Percentiles rank a stretch among this genome's conserved stretches.
phyloP scores from a whole-genome alignment of 2,329 filamentous ascomycete genomes.

The Sporothrix dimorphospora region DNA sequence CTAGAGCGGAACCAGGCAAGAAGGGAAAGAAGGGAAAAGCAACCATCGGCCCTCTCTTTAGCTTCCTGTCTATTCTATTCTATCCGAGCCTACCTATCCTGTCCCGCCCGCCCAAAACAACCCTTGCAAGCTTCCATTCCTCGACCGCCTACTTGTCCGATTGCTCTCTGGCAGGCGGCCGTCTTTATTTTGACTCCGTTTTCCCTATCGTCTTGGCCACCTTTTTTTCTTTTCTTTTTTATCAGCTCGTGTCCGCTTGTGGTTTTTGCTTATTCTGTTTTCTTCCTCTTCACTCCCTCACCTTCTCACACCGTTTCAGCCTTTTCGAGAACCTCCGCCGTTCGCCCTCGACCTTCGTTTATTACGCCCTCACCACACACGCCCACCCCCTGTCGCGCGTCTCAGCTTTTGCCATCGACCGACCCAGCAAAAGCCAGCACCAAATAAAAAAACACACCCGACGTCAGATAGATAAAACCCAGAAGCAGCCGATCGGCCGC shows the following conservation, averaged over 20 bases:
- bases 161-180: background rate
- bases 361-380: background rate
- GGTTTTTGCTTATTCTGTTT: background rate
- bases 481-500: background rate
- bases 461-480: constrained; percentile 8
- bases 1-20: background rate
- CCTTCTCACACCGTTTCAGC: constrained; percentile 16
- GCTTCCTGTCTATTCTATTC: background rate
- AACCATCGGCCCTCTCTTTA: background rate
- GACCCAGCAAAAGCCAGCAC: background rate
- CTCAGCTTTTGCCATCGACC: constrained; percentile 12
- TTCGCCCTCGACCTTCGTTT: background rate
- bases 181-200: constrained; percentile 10
- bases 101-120: too few relatives aligned
- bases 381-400: background rate
- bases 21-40: too few relatives aligned
- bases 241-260: background rate
- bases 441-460: background rate
- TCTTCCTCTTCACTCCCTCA: background rate
- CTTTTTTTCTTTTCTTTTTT: background rate
- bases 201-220: background rate
- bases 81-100: background rate
- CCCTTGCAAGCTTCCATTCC: constrained; percentile 19
- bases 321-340: background rate
- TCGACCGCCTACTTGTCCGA: background rate